phyloP scores from a whole-genome alignment of 345 rosid genomes.

The Eucalyptus pauciflora region DNA sequence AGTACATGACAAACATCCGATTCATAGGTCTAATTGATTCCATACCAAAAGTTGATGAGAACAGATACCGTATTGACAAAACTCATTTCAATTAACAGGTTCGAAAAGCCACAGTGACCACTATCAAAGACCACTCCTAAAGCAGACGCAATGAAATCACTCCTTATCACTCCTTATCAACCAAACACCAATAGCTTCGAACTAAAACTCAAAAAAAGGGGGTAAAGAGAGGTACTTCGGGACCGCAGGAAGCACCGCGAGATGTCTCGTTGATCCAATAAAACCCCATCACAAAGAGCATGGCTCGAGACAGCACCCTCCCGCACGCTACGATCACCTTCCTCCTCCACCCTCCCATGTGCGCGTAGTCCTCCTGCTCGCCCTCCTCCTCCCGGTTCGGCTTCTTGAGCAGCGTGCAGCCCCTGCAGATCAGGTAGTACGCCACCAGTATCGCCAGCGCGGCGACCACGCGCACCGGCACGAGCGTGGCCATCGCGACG shows the following conservation, averaged over 20 bases:
- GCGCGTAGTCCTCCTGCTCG: constrained; percentile 91
- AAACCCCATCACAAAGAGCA: constrained; percentile 87
- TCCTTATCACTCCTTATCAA: background rate
- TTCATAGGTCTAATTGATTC: background rate
- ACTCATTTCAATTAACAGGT: background rate
- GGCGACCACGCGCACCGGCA: constrained; percentile 57
- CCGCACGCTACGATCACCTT: constrained; percentile 54
- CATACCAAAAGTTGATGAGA: background rate
- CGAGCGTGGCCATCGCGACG: constrained; percentile 51
- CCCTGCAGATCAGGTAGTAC: constrained; percentile 70
- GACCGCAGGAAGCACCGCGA: background rate
- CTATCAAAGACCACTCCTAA: background rate
- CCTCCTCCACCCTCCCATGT: constrained; percentile 90
- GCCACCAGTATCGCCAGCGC: constrained; percentile 39
- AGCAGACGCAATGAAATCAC: background rate
- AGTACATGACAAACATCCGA: background rate
- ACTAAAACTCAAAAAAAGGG: background rate
- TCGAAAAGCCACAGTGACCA: background rate
- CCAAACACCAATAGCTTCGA: background rate
- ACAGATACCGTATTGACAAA: background rate
- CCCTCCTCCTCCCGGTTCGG: constrained; percentile 60
- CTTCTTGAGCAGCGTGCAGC: constrained; percentile 66
- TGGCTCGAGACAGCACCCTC: constrained; percentile 50
- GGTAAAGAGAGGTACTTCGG: constrained; percentile 13
- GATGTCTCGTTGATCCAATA: constrained; percentile 64